These are phyloP conservation scores for Pharnaceum exiguum DNA, from an alignment of 148 eudicot genomes.

Conservation along the genomic window DNA sequence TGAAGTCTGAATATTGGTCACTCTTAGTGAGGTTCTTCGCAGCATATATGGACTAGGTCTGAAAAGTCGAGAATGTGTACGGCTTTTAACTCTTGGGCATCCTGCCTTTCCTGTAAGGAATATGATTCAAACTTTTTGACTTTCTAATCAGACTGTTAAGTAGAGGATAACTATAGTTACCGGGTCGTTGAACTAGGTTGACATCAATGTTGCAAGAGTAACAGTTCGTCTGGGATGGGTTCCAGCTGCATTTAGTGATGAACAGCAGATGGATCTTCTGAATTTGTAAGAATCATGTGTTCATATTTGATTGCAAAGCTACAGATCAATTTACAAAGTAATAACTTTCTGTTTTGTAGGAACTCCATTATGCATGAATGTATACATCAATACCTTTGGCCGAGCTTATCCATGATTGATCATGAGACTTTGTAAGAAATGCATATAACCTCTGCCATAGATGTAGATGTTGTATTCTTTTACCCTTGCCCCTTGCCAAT, in stretches of 20 bases:
- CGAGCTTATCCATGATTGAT: conserved; percentile 40
- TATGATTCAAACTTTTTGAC: not conserved
- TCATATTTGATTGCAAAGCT: not conserved
- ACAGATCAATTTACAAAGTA: not conserved
- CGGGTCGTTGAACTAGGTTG: conserved; percentile 28
- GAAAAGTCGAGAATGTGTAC: conserved; percentile 40
- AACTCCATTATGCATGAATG: conserved; percentile 29
- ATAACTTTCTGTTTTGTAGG: conserved; percentile 18
- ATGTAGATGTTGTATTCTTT: not conserved
- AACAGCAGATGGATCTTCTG: conserved; percentile 18
- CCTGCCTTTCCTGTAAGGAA: conserved; percentile 47
- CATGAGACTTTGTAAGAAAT: conserved; percentile 35
- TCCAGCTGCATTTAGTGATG: conserved; percentile 20
- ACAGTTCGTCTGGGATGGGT: conserved; percentile 43
- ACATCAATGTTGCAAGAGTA: conserved; percentile 38
- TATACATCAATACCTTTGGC: conserved; percentile 44
- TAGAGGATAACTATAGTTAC: not conserved
- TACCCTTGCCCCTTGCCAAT: not conserved
- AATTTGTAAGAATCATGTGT: conserved; percentile 10
- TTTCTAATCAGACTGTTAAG: not conserved
- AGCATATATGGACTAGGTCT: conserved; percentile 33
- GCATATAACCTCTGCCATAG: not conserved
- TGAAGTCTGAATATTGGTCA: not conserved
- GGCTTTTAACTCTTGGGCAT: conserved; percentile 40
- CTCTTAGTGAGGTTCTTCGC: conserved; percentile 29